phyloP scores from a whole-genome alignment of 495 filamentous ascomycete genomes.

The Hypoxylon rickii region DNA sequence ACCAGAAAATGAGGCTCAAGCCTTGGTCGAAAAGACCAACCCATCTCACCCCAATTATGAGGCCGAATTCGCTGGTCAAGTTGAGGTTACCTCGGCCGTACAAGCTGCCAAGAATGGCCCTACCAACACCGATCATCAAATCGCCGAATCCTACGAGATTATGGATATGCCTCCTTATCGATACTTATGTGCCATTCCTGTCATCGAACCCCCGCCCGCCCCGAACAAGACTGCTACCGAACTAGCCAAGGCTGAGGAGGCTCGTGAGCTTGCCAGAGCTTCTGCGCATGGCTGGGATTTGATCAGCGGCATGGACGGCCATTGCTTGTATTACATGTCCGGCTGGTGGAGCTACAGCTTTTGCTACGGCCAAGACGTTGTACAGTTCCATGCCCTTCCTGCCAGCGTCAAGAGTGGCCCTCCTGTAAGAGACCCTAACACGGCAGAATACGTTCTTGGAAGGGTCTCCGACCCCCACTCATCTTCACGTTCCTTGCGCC shows the following conservation, averaged over 20 bases:
- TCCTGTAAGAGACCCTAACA: constrained; percentile 72
- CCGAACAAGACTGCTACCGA: constrained; percentile 65
- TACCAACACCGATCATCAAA: constrained; percentile 23
- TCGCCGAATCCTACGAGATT: constrained; percentile 66
- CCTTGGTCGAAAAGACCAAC: constrained; percentile 52
- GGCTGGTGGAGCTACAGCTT: constrained; percentile 99
- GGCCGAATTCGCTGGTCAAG: constrained; percentile 39
- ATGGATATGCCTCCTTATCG: constrained; percentile 70
- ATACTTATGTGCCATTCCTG: constrained; percentile 86
- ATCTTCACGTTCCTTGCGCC: constrained; percentile 28
- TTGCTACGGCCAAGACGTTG: constrained; percentile 86
- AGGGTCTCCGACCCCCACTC: constrained; percentile 42
- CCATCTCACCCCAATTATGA: constrained; percentile 37
- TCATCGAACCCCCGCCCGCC: constrained; percentile 58
- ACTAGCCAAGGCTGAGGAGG: constrained; percentile 71
- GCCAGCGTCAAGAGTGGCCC: constrained; percentile 64
- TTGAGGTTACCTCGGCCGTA: constrained; percentile 42
- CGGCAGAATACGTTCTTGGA: constrained; percentile 81
- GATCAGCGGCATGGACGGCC: constrained; percentile 81
- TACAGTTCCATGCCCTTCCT: constrained; percentile 88
- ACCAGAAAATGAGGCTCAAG: constrained; percentile 69
- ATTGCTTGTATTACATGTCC: constrained; percentile 86
- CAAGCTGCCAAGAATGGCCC: constrained; percentile 35
- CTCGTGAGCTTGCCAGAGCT: constrained; percentile 82
- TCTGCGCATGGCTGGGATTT: constrained; percentile 86